Conservation (phyloP, 352 stramenopile genomes). For the Aphanomyces invadans region DNA sequence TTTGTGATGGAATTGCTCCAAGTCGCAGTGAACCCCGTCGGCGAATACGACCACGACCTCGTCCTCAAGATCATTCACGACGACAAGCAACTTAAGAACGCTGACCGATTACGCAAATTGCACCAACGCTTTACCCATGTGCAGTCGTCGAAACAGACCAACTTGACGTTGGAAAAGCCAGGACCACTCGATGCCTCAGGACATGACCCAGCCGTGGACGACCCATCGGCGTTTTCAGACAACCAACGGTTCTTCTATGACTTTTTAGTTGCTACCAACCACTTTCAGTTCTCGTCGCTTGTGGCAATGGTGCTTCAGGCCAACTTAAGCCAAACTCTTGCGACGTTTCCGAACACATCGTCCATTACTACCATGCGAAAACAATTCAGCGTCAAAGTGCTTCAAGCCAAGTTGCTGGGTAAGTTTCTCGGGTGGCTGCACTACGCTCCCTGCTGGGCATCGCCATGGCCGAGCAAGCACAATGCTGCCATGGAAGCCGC, state of each 20-base stretch:
- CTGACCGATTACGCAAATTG: conserved; percentile 55
- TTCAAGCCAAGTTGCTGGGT: conserved; percentile 53
- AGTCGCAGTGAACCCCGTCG: conserved; percentile 56
- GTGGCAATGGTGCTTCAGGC: conserved; percentile 47
- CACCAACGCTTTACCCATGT: conserved; percentile 46
- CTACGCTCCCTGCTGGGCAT: conserved; percentile 51
- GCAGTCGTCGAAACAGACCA: not conserved
- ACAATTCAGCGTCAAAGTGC: conserved; percentile 47
- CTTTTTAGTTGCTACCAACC: conserved; percentile 56
- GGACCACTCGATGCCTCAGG: not conserved
- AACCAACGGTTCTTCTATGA: conserved; percentile 75
- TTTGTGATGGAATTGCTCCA: conserved; percentile 64
- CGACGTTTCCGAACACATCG: not conserved
- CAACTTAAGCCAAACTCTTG: conserved; percentile 37
- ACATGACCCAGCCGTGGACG: conserved; percentile 1
- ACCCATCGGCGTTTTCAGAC: conserved; percentile 50
- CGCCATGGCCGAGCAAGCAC: conserved; percentile 34
- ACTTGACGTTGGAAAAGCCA: not conserved
- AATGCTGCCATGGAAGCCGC: conserved; percentile 39
- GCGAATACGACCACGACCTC: conserved; percentile 64
- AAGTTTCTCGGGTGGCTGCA: conserved; percentile 62
- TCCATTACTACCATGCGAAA: conserved; percentile 29
- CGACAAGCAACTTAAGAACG: conserved; percentile 46
- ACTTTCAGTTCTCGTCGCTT: conserved; percentile 50
- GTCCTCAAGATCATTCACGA: conserved; percentile 62